A percentile compares a stretch with the other conserved stretches of the same genome.
These are phyloP conservation scores for Trichoderma hamatum DNA, from an alignment of 2,329 filamentous ascomycete genomes.

Conservation along the genomic window DNA sequence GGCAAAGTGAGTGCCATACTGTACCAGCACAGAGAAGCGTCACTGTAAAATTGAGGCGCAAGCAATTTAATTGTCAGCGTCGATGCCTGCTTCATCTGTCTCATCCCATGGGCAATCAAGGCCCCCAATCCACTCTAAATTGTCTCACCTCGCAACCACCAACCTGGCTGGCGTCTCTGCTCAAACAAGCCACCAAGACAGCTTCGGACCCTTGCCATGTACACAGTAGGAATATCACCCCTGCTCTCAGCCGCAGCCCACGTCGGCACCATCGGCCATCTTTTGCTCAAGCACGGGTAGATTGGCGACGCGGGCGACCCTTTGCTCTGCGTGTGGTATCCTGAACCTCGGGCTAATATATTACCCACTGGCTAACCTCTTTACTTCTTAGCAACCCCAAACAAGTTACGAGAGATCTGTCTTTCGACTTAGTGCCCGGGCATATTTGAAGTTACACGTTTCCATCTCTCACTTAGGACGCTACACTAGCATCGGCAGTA, in stretches of 20 bases:
- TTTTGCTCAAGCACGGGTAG: slow-evolving; percentile 2
- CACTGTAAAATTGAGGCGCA: neutral
- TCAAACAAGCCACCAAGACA: neutral
- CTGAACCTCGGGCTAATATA: neutral
- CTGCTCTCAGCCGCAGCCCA: slow-evolving; percentile 22
- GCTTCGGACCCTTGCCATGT: neutral
- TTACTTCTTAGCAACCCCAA: neutral
- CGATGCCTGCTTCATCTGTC: neutral
- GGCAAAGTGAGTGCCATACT: neutral
- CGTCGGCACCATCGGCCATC: slow-evolving; percentile 6
- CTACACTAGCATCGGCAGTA: neutral
- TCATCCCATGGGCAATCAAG: neutral
- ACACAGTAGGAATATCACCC: slow-evolving; percentile 12
- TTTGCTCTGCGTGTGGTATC: neutral
- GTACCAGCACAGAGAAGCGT: neutral
- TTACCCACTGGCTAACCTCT: neutral
- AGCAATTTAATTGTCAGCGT: neutral
- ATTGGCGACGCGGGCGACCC: neutral
- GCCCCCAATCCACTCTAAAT: neutral
- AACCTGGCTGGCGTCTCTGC: neutral
- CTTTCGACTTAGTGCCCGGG: neutral
- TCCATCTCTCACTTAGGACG: neutral
- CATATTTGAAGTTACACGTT: neutral
- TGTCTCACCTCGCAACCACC: neutral
- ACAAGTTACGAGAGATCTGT: neutral